Conservation (phyloP, 228 moss, liverwort and hornwort species). For the Sphagnum magellanicum region DNA sequence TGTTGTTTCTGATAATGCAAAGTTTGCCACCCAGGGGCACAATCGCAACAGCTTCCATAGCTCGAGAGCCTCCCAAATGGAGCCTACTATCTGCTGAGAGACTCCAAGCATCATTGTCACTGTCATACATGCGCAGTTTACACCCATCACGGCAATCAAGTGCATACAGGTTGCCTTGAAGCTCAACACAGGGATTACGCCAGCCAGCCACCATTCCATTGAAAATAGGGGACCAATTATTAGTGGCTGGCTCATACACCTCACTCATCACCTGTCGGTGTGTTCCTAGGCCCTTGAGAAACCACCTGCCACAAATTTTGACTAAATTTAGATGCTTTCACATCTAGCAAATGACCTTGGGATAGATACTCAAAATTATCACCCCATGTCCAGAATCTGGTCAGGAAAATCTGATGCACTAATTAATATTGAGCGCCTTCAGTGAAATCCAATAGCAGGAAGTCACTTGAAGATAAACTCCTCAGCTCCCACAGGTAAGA, state of each 20-base stretch:
- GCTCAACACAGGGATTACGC: conserved; percentile 93
- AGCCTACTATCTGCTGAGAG: conserved; percentile 87
- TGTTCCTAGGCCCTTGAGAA: conserved; percentile 82
- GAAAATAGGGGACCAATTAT: conserved; percentile 95
- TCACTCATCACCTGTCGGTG: conserved; percentile 96
- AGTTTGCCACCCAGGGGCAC: conserved; percentile 94
- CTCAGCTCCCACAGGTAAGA: too few relatives aligned
- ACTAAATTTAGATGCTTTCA: too few relatives aligned
- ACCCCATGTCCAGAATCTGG: too few relatives aligned
- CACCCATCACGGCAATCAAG: conserved; percentile 96
- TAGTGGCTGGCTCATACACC: conserved; percentile 88
- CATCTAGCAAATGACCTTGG: too few relatives aligned
- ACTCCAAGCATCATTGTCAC: conserved; percentile 77
- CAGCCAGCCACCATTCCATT: conserved; percentile 96
- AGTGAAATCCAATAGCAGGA: too few relatives aligned
- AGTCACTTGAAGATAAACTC: too few relatives aligned
- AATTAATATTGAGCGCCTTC: too few relatives aligned
- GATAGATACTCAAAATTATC: too few relatives aligned
- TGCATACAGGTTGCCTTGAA: conserved; percentile 89
- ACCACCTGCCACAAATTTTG: conserved; percentile 49
- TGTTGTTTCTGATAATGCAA: conserved; percentile 95
- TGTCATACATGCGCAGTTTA: conserved; percentile 84
- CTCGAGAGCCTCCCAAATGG: conserved; percentile 91
- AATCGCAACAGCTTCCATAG: conserved; percentile 96
- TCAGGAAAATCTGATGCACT: too few relatives aligned